A percentile compares a stretch with the other conserved stretches of the same genome.
Evolutionary conservation across 345 rosid genomes (phyloP).

Genomic region (Fremontodendron californicum): DNA sequence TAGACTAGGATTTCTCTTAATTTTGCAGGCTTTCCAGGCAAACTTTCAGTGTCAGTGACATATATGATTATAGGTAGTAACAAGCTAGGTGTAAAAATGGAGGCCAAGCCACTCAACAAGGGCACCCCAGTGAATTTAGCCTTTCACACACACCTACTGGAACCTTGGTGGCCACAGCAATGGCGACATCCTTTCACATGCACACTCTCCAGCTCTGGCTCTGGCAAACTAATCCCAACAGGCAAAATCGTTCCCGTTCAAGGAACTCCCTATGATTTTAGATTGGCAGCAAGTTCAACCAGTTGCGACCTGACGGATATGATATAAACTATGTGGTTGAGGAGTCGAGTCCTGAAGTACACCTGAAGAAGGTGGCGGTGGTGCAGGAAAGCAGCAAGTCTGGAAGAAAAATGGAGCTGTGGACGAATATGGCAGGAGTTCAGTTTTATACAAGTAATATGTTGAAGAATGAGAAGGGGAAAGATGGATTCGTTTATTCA

Average conservation of each 20-base stretch:
- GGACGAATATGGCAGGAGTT: constrained; percentile 69
- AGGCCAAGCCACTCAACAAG: constrained; percentile 50
- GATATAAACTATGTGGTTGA: constrained; percentile 74
- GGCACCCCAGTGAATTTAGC: constrained; percentile 77
- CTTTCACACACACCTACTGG: constrained; percentile 76
- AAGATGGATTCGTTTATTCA: constrained; percentile 42
- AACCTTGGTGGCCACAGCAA: constrained; percentile 66
- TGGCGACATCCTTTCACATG: constrained; percentile 56
- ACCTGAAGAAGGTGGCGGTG: constrained; percentile 48
- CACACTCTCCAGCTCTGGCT: constrained; percentile 58
- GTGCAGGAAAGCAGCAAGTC: constrained; percentile 48
- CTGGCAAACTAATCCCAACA: constrained; percentile 63
- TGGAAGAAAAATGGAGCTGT: constrained; percentile 75
- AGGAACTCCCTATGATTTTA: constrained; percentile 67
- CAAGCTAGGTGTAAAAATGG: constrained; percentile 56
- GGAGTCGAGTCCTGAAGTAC: constrained; percentile 17
- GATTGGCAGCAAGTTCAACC: constrained; percentile 44
- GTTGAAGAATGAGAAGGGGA: constrained; percentile 48
- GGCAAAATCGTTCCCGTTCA: constrained; percentile 35
- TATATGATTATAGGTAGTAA: constrained; percentile 47
- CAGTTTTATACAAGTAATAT: constrained; percentile 70
- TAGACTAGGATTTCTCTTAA: too few relatives aligned
- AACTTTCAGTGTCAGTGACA: constrained; percentile 53
- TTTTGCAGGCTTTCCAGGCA: constrained; percentile 68
- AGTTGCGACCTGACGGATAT: constrained; percentile 57